Evolutionary conservation across 2,329 filamentous ascomycete species (phyloP).

Genomic region (Ceratocystis harringtonii): DNA sequence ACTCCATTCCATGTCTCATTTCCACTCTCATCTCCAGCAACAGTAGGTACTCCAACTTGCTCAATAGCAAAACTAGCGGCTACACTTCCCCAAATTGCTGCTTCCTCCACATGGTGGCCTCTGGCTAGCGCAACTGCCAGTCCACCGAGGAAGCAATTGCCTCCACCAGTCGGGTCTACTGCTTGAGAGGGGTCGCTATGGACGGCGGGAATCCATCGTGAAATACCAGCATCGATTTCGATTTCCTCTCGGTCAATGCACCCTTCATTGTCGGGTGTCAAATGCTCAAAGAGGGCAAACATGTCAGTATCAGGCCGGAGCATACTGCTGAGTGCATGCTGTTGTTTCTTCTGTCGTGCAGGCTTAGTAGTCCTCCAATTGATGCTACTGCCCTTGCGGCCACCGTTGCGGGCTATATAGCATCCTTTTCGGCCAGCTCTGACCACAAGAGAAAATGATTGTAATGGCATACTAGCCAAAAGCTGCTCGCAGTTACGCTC

Average conservation of each 20-base stretch:
- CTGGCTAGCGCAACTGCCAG: constrained; percentile 43
- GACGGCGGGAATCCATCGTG: constrained; percentile 67
- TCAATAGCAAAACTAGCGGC: constrained; percentile 89
- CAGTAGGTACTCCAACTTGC: constrained; percentile 66
- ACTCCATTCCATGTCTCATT: constrained; percentile 48
- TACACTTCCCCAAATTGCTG: constrained; percentile 62
- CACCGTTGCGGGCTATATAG: constrained; percentile 45
- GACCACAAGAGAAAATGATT: constrained; percentile 52
- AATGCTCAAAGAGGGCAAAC: constrained; percentile 44
- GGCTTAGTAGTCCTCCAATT: constrained; percentile 27
- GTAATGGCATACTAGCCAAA: constrained; percentile 46
- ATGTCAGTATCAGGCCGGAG: constrained; percentile 47
- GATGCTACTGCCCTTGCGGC: constrained; percentile 28
- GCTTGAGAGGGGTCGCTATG: constrained; percentile 43
- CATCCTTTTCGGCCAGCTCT: constrained; percentile 59
- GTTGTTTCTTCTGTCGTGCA: not conserved
- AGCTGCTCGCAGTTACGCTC: constrained; percentile 49
- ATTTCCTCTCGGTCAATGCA: constrained; percentile 41
- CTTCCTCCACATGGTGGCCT: constrained; percentile 48
- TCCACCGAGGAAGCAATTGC: constrained; percentile 72
- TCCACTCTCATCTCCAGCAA: constrained; percentile 32
- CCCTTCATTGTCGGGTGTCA: constrained; percentile 40
- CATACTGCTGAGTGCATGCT: constrained; percentile 27
- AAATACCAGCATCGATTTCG: constrained; percentile 47
- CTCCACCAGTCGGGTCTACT: constrained; percentile 85